Percentiles rank a stretch among this genome's conserved stretches.
Evolutionary conservation across 208 protist genomes (phyloP).

Genomic region (Trypanosoma avium): DNA sequence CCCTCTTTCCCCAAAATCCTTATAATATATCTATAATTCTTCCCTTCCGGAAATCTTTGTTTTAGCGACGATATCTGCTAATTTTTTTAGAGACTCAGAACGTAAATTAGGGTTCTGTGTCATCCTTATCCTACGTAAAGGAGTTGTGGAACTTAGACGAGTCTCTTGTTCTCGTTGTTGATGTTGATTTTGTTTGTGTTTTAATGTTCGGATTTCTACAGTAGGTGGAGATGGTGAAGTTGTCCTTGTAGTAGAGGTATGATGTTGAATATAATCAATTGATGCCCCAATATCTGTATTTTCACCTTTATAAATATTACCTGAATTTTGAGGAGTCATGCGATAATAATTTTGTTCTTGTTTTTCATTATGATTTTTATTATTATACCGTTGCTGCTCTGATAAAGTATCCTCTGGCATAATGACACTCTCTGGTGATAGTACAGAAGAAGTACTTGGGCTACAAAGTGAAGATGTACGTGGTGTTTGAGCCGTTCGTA

Average conservation of each 20-base stretch:
- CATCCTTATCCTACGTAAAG: not conserved
- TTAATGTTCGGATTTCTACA: not conserved
- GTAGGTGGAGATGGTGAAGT: not conserved
- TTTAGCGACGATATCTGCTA: constrained; percentile 65
- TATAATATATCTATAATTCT: constrained; percentile 9
- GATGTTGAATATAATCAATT: not conserved
- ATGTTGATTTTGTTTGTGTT: not conserved
- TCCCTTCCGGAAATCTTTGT: constrained; percentile 35
- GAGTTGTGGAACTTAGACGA: not conserved
- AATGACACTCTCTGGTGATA: constrained; percentile 20
- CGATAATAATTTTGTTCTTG: not conserved
- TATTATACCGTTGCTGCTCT: not conserved
- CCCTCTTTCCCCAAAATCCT: not conserved
- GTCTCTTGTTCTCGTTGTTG: too few relatives aligned
- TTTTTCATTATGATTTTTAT: not conserved
- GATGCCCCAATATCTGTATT: not conserved
- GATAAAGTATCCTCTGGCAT: not conserved
- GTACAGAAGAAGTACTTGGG: constrained; percentile 17
- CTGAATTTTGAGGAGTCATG: not conserved
- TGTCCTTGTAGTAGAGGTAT: not conserved
- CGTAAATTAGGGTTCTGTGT: constrained; percentile 10
- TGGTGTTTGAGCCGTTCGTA: not conserved
- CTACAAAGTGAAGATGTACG: not conserved
- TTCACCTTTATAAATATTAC: not conserved
- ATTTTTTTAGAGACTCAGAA: constrained; percentile 37